Base-by-base conservation (phyloP, 176 grass and related monocot species). In the Triticum timopheevii region DNA sequence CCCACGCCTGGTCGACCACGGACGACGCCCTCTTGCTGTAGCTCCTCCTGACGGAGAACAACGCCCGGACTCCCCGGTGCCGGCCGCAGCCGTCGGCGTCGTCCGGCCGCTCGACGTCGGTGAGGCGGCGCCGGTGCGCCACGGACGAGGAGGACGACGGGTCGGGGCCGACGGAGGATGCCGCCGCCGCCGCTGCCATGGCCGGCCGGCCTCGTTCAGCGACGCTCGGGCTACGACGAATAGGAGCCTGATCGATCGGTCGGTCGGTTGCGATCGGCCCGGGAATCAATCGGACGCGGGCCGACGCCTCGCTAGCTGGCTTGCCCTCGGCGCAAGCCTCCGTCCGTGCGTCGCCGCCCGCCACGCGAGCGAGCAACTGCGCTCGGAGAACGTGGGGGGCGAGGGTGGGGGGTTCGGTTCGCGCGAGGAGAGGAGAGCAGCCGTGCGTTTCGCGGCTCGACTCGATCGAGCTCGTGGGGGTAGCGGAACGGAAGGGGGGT, bases 101-200 rank as follows among this genome's bases (percentile, higher is more conserved):
- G 16, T 54, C 80, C 75, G 79, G 75, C 11, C 66, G 79, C 86
- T 87, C 86, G n/a, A 87, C 80, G 77, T 90, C 88, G 20, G 52
- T 10, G 2, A 80, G 89, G 75, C 89, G 89, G 34, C 89, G 85
- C 2, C 85, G 89, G 80, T 87, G 85, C 66, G 89, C 58, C 33
- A 59, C 25, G 40, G 65, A 73, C 40, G 73, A 76, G 24, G 56
- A 73, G 24, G 56, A 73, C 6, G 45, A 76, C 25, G 24, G 61
- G 42, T 86, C 56, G 8, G 73, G 10, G 73, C 73, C 63, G 79
- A 36, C 30, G 47, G 65, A 54, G 11, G 83, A 50, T 30, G 69
- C 23, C 1, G 83, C 31, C 20, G 52, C 33, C 84, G 64, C 19
- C 58, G 69, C 4, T 1, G 47, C 42, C 89, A 90, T 90, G 80